Evolutionary conservation across 148 eudicot genomes (phyloP), one percentile per base, ranked within the genome.

Genomic region (Simmondsia chinensis): DNA sequence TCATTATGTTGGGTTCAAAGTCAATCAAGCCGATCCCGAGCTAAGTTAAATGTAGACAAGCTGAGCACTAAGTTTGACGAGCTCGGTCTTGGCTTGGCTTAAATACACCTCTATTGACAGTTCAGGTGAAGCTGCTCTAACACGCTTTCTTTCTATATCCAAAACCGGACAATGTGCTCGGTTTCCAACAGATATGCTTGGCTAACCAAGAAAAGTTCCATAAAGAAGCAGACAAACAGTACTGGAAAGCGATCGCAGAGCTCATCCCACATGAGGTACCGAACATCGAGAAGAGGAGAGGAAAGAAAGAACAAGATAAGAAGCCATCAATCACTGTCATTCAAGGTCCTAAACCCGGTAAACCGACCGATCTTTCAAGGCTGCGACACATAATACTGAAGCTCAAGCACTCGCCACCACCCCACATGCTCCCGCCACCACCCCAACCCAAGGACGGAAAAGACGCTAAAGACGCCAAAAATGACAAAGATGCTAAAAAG

Each of bases 281-380:
- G 39, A 79, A 65, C 43, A 69, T 89, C 10, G 97, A 89, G 65
- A 89, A 83, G 71, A 73, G 73, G 53, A 79, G 85, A 46, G 76
- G 76, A 44, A 89, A 85, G 80, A 89, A 89, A 53, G 85, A 81
- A 16, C 80, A 81, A 56, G 97, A 89, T 9, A 89, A 84, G 74
- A 81, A 78, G 50, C 76, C 97, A 2, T 80, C 85, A 30, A 71
- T 89, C 25, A 66, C 77, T 11, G 77, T 89, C 43, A 32, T 89
- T 36, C 97, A 89, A 50, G 97, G 97, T 30, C 97, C 97, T 8
- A 89, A 84, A 61, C 97, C 97, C 6, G 97, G 97, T 22, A 89
- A 89, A 61, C 97, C 97, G 6, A 89, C 97, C 1, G 97, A 89
- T 59, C 84, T 89, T 39, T 65, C 95, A 12, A 82, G 97, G 61